Evolutionary conservation across 2,329 filamentous ascomycete genomes (phyloP), one percentile per base, ranked within the genome.

Genomic region (Fusarium sp.): DNA sequence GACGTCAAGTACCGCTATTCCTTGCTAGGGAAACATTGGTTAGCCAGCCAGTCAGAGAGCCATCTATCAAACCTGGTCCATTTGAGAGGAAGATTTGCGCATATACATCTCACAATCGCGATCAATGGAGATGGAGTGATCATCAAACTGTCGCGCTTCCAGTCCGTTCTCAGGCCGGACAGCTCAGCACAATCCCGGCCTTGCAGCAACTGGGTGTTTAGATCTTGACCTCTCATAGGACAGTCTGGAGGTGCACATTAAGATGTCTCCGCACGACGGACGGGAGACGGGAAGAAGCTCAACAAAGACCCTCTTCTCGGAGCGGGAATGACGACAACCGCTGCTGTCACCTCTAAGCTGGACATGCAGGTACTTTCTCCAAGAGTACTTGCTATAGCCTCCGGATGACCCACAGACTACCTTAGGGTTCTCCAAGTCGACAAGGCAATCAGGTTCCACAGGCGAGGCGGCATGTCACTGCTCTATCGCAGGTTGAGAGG

Each of bases 401-500:
- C 40, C 19, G 31, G 43, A 54, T 26, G 63, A 39, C 63, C 67
- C 67, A 60, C 62, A 46, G 51, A 40, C 47, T 53, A 49, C 38
- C 61, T 58, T 46, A 17, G 17, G 45, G 34, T 62, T 56, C 51
- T 67, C 38, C 43, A 70, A 47, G 52, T 57, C 42, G 57, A 57
- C 53, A 60, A 67, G 54, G 51, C 58, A 60, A 70, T 60, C 62
- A 59, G 67, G 67, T 70, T 70, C 67, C 57, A 67, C 53, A 66
- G 57, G 42, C 50, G 36, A 70, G 47, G 50, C 57, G 50, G 62
- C 58, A 70, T 70, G 67, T 70, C 67, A 70, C 62, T 68, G 54
- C 58, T 54, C 36, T 70, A 65, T 70, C 67, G 50, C 49, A 46
- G 50, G 52, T 61, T 68, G 54, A 54, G 47, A 64, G 62, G 62